Evolutionary conservation across 352 stramenopile species (phyloP).

Genomic region (Phytophthora sojae): DNA sequence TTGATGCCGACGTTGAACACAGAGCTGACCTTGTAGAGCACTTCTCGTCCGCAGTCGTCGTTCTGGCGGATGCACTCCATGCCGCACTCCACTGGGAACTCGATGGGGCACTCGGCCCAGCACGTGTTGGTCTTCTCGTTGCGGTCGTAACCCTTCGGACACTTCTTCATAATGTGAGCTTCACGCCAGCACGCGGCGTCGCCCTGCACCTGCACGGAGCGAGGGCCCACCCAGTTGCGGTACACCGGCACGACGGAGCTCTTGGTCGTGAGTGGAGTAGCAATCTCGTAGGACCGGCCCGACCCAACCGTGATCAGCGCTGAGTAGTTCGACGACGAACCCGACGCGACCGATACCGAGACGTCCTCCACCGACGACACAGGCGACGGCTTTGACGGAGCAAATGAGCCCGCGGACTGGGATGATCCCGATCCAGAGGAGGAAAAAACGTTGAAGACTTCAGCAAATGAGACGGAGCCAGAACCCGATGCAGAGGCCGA

Average conservation of each 20-base stretch:
- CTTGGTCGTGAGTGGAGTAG: slow-evolving; percentile 25
- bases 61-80: slow-evolving; percentile 38
- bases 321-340: slow-evolving; percentile 26
- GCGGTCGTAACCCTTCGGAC: slow-evolving; percentile 41
- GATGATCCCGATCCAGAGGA: slow-evolving; percentile 1
- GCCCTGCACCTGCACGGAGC: slow-evolving; percentile 4
- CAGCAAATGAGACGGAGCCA: slow-evolving; percentile 15
- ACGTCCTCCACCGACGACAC: slow-evolving; percentile 8
- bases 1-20: slow-evolving; percentile 45
- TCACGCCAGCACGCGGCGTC: slow-evolving; percentile 28
- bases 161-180: slow-evolving; percentile 28
- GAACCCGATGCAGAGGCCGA: slow-evolving; percentile 10
- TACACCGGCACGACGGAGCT: slow-evolving; percentile 30
- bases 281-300: slow-evolving; percentile 24
- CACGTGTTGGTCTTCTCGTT: slow-evolving; percentile 53
- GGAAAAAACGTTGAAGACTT: slow-evolving; percentile 15
- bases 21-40: slow-evolving; percentile 44
- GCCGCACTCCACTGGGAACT: slow-evolving; percentile 40
- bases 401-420: too few species aligned
- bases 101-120: slow-evolving; percentile 58
- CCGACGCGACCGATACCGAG: slow-evolving; percentile 16
- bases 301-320: slow-evolving; percentile 23
- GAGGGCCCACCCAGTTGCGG: slow-evolving; percentile 53
- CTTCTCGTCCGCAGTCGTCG: slow-evolving; percentile 41
- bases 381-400: neutral